These are phyloP conservation scores for Boletus rubroflammeus DNA, from an alignment of 768 basidiomycete species.

Conservation along the genomic window DNA sequence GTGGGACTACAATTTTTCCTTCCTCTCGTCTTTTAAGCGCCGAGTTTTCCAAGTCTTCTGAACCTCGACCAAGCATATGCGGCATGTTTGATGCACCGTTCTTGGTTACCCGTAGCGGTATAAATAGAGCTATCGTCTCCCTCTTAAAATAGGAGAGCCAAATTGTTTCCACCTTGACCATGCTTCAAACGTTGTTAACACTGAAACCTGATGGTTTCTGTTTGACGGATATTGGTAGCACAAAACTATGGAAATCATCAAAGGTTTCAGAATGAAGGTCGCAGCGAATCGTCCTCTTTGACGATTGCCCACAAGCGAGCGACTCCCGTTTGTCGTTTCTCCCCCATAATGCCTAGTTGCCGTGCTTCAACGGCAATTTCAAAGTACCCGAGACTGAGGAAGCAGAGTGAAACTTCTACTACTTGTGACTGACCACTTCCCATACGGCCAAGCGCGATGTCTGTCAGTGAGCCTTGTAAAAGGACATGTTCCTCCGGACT, in stretches of 20 bases:
- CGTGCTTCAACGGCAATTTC: conserved; percentile 39
- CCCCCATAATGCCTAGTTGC: conserved; percentile 18
- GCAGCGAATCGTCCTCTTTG: conserved; percentile 6
- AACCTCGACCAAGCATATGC: background rate
- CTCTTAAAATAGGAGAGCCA: background rate
- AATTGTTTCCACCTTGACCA: background rate
- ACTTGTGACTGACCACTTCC: conserved; percentile 49
- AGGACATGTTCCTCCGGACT: conserved; percentile 65
- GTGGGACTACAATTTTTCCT: conserved; percentile 48
- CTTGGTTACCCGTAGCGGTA: background rate
- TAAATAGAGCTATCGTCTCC: background rate
- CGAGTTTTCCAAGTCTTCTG: background rate
- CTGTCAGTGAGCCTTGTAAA: conserved; percentile 60
- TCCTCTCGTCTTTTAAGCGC: background rate
- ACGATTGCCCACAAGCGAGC: conserved; percentile 17
- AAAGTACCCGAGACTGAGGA: conserved; percentile 69
- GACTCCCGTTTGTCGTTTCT: conserved; percentile 20
- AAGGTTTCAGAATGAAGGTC: background rate
- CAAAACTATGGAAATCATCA: background rate
- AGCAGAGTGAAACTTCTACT: conserved; percentile 60
- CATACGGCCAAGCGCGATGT: conserved; percentile 64
- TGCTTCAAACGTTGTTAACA: background rate
- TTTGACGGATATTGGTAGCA: background rate
- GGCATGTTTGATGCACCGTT: background rate
- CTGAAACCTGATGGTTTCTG: background rate